Evolutionary conservation across 352 stramenopile genomes (phyloP).

Genomic region (Pythium pyrilobum): DNA sequence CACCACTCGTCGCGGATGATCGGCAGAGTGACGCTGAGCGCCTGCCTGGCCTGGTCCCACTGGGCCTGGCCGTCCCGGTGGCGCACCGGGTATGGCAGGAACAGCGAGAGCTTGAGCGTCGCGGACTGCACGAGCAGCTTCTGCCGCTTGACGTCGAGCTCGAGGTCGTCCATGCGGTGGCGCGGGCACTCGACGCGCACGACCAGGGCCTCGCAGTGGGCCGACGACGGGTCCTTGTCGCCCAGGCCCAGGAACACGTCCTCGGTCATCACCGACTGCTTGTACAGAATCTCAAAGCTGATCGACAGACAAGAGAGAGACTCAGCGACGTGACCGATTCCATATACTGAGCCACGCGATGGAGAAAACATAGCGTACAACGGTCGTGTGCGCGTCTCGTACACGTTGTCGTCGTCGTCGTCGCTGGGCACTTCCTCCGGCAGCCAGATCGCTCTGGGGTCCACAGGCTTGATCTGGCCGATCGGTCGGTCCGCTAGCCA

Average conservation of each 20-base stretch:
- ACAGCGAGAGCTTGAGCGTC: constrained; percentile 59
- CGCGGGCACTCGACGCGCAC: constrained; percentile 63
- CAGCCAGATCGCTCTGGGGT: constrained; percentile 71
- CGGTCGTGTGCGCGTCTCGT: constrained; percentile 45
- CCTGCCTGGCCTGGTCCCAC: constrained; percentile 51
- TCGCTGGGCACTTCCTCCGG: constrained; percentile 66
- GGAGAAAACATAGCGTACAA: constrained; percentile 26
- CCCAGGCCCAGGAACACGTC: constrained; percentile 79
- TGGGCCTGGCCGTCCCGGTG: constrained; percentile 67
- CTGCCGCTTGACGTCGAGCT: constrained; percentile 75
- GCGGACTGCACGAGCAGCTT: constrained; percentile 67
- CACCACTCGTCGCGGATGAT: constrained; percentile 77
- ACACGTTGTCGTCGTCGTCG: constrained; percentile 66
- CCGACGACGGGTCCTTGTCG: constrained; percentile 80
- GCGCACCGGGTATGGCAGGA: constrained; percentile 66
- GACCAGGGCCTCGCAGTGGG: constrained; percentile 77
- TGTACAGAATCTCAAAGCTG: constrained; percentile 81
- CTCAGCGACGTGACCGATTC: background rate
- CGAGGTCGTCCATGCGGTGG: constrained; percentile 65
- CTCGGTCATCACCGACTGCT: constrained; percentile 84
- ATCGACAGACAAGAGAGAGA: background rate
- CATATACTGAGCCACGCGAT: too few species aligned
- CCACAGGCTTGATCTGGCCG: constrained; percentile 53
- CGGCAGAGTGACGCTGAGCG: constrained; percentile 57
- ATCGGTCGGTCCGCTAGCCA: constrained; percentile 63